These are phyloP conservation scores for Claviceps pazoutovae DNA, from an alignment of 2,329 filamentous ascomycete genomes.

Conservation along the genomic window DNA sequence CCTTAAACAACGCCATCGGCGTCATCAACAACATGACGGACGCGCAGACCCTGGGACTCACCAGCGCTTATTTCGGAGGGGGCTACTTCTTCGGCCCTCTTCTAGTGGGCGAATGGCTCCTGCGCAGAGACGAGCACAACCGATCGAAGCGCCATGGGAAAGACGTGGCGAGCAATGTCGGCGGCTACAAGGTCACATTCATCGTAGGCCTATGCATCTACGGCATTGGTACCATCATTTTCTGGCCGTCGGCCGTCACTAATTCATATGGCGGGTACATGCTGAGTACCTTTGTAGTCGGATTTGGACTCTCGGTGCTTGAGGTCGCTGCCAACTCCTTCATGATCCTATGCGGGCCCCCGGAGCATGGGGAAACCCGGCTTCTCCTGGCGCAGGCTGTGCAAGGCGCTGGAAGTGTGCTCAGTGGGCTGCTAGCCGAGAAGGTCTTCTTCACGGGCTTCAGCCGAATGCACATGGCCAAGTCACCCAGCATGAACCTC, in stretches of 20 bases:
- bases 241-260: constrained; percentile 69
- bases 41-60: constrained; percentile 52
- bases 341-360: constrained; percentile 55
- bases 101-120: constrained; percentile 54
- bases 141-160: constrained; percentile 27
- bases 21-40: constrained; percentile 45
- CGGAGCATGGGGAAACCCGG: constrained; percentile 58
- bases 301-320: constrained; percentile 60
- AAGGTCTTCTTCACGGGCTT: constrained; percentile 59
- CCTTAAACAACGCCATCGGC: constrained; percentile 60
- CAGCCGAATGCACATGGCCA: constrained; percentile 17
- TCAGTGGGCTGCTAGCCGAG: constrained; percentile 59
- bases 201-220: constrained; percentile 66
- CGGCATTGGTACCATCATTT: constrained; percentile 65
- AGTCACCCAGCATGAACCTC: constrained; percentile 31
- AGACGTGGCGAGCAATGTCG: constrained; percentile 30
- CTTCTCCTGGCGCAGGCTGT: constrained; percentile 63
- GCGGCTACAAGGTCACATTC: constrained; percentile 68
- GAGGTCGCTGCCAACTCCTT: constrained; percentile 75
- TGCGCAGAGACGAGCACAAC: constrained; percentile 52
- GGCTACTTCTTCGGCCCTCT: constrained; percentile 58
- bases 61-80: constrained; percentile 55
- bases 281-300: constrained; percentile 59
- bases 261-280: constrained; percentile 67
- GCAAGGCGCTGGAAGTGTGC: constrained; percentile 59